These are phyloP conservation scores for Amesomyces nigricolor DNA, from an alignment of 2,329 filamentous ascomycete genomes.

Conservation along the genomic window DNA sequence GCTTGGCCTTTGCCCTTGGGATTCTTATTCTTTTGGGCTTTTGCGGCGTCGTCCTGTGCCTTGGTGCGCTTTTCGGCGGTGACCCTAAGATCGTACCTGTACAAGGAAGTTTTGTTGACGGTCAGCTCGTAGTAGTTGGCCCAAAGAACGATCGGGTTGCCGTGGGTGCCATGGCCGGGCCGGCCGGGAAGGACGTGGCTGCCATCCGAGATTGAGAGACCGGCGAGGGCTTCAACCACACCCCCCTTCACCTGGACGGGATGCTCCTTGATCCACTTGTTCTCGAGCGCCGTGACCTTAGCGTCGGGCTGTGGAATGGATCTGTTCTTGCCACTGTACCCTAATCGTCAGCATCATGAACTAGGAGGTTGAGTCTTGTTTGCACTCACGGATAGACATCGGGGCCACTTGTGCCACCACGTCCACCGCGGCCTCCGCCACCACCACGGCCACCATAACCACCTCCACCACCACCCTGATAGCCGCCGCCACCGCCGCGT, in stretches of 20 bases:
- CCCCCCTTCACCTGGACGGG: not conserved
- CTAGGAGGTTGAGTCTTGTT: not conserved
- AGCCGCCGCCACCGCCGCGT: conserved; percentile 19
- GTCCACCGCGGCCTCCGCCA: conserved; percentile 6
- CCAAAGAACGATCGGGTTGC: conserved; percentile 42
- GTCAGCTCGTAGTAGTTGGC: conserved; percentile 49
- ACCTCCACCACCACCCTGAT: conserved; percentile 10
- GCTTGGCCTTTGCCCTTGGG: not conserved
- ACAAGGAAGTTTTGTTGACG: conserved; percentile 33
- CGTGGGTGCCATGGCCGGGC: conserved; percentile 45
- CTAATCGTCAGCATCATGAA: conserved; percentile 9
- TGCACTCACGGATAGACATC: conserved; percentile 31
- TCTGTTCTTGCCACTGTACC: conserved; percentile 3
- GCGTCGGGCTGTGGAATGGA: conserved; percentile 28
- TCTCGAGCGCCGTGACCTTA: conserved; percentile 27
- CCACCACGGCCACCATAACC: conserved; percentile 16
- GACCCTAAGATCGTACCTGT: conserved; percentile 43
- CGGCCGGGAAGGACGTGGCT: conserved; percentile 38
- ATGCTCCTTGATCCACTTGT: conserved; percentile 25
- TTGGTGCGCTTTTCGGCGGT: conserved; percentile 11
- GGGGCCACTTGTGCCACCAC: conserved; percentile 25
- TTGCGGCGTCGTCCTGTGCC: conserved; percentile 10
- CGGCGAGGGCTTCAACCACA: conserved; percentile 24
- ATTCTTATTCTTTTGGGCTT: conserved; percentile 12
- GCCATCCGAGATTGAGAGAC: too few relatives aligned